Evolutionary conservation across 2,329 filamentous ascomycete genomes (phyloP), one percentile per base, ranked within the genome.

Genomic region (Xylaria arbuscula): DNA sequence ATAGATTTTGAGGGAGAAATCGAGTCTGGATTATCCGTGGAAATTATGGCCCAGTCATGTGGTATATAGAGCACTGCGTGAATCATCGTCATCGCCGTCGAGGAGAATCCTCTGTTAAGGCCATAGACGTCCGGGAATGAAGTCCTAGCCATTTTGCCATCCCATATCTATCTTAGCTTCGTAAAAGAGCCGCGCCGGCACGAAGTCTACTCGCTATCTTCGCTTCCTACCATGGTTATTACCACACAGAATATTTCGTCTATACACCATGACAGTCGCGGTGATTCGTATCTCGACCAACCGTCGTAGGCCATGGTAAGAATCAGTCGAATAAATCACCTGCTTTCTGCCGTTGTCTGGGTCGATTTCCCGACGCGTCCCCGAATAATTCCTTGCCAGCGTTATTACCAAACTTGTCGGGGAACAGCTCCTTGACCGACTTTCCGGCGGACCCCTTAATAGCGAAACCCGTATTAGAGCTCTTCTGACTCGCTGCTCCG

Each of bases 291-390:
- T 17, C 51, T 28, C 15, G 38, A 54, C 42, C 22, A 15, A 47
- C 19, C 24, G 4, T 36, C 36, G 40, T 8, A 15, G 42, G 8
- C 32, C n/a, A 36, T 55, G 51, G 36, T 36, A 13, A 28, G 45
- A 17, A 59, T 86, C 79, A 93, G 69, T 85, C 84, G 77, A 93
- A 94, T 71, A 92, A 82, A 80, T 94, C 92, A 74, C 93, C 90
- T 0, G 92, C 92, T 76, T 84, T 89, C 73, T 90, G 88, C 71
- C 92, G 86, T 70, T 83, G 85, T 67, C 84, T 83, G 15, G 86
- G 84, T 70, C 89, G 83, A 1, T 87, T 87, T 62, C 88, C 86
- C 32, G 89, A 75, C 70, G 82, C 88, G 67, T 89, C 86, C 1
- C 86, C 84, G 74, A 93, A 92, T 17, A 93, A 79, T 76, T 94